Evolutionary conservation across 176 grass and related monocot genomes (phyloP).

Genomic region (Musa itinerans): DNA sequence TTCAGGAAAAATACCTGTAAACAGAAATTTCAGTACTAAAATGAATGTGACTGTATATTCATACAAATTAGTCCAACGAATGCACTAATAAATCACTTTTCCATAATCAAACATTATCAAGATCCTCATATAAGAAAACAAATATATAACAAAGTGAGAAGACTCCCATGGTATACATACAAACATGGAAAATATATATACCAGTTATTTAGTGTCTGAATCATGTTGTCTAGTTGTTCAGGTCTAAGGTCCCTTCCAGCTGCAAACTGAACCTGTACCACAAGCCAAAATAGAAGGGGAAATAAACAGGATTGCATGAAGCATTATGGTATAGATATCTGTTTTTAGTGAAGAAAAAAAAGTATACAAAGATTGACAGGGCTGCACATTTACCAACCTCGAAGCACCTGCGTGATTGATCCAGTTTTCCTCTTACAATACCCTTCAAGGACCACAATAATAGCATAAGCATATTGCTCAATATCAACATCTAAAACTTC

Average conservation of each 20-base stretch:
- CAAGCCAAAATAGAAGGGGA: constrained; percentile 12
- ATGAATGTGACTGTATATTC: no score
- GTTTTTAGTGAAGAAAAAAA: constrained; percentile 7
- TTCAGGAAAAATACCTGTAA: no score
- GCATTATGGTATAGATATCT: background rate
- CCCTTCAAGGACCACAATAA: constrained; percentile 36
- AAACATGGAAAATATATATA: constrained; percentile 32
- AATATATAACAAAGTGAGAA: background rate
- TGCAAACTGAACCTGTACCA: constrained; percentile 88
- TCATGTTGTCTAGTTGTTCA: constrained; percentile 84
- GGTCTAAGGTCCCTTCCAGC: constrained; percentile 90
- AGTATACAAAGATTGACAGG: constrained; percentile 8
- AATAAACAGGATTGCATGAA: background rate
- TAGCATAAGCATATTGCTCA: constrained; percentile 13
- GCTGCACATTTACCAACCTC: constrained; percentile 39
- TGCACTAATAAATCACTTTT: background rate
- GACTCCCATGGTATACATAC: background rate
- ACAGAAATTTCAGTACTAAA: no score
- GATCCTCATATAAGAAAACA: background rate
- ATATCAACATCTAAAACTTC: background rate
- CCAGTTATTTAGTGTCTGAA: constrained; percentile 78
- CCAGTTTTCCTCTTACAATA: constrained; percentile 94
- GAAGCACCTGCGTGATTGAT: constrained; percentile 91
- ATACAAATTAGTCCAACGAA: background rate
- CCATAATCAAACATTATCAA: background rate